These are phyloP conservation scores for Austropuccinia psidii DNA, from an alignment of 1,284 basidiomycete species.

Conservation along the genomic window DNA sequence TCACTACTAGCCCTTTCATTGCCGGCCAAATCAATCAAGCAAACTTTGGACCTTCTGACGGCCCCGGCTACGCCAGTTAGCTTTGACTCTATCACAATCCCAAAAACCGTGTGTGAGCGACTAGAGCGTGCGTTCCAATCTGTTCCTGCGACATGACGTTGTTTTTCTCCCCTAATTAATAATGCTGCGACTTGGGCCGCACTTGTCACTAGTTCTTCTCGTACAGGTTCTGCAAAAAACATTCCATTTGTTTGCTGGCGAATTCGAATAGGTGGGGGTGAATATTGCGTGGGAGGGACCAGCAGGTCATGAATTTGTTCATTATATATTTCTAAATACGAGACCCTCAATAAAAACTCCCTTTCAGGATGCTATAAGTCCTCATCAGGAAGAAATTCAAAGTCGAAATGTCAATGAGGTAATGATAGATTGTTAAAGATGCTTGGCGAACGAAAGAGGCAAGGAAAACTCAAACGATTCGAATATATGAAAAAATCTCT, in stretches of 20 bases:
- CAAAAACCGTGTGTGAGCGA: slow-evolving; percentile 54
- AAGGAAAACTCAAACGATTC: slow-evolving; percentile 41
- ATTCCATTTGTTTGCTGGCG: slow-evolving; percentile 45
- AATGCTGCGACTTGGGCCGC: slow-evolving; percentile 52
- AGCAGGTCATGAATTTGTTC: slow-evolving; percentile 55
- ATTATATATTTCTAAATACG: slow-evolving; percentile 58
- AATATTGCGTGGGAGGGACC: slow-evolving; percentile 36
- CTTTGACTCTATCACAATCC: slow-evolving; percentile 50
- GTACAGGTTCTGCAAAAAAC: slow-evolving; percentile 51
- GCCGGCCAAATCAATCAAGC: slow-evolving; percentile 56
- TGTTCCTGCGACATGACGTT: slow-evolving; percentile 53
- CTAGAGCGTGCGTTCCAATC: slow-evolving; percentile 56
- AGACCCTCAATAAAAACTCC: slow-evolving; percentile 53
- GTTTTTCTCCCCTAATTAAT: slow-evolving; percentile 51
- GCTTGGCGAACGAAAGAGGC: too few relatives aligned
- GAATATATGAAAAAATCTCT: slow-evolving; percentile 49
- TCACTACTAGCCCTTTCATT: slow-evolving; percentile 56
- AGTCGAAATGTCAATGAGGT: not conserved
- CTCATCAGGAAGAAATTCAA: not conserved
- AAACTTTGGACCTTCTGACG: slow-evolving; percentile 47
- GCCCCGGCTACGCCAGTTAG: slow-evolving; percentile 22
- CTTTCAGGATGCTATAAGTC: slow-evolving; percentile 46
- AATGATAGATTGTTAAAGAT: not conserved
- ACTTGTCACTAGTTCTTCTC: slow-evolving; percentile 53
- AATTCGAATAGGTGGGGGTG: not conserved